Evolutionary conservation across 352 stramenopile species (phyloP).

Genomic region (Pseudoperonospora humuli): DNA sequence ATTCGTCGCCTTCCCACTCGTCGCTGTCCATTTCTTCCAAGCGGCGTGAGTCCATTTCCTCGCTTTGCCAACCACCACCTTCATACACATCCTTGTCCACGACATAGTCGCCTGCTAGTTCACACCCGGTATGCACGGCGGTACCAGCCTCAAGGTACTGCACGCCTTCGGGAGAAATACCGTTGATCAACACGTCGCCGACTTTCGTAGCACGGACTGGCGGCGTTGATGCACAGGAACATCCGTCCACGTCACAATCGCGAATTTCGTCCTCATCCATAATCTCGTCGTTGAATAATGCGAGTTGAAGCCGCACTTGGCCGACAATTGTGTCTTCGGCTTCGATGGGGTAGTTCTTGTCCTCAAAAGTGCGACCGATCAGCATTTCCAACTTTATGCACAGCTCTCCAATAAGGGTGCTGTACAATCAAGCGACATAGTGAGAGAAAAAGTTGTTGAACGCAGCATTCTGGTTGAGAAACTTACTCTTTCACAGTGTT

Average conservation of each 20-base stretch:
- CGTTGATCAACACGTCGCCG: constrained; percentile 63
- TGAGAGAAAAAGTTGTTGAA: neutral
- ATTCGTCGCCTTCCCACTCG: constrained; percentile 59
- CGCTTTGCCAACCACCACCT: constrained; percentile 20
- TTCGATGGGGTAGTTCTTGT: constrained; percentile 67
- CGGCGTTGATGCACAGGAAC: constrained; percentile 48
- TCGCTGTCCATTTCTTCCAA: constrained; percentile 23
- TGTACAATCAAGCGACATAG: constrained; percentile 8
- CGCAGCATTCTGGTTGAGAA: neutral
- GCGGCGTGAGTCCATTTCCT: constrained; percentile 15
- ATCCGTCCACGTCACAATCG: constrained; percentile 56
- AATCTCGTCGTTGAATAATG: constrained; percentile 76
- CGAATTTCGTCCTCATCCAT: constrained; percentile 50
- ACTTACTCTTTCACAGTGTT: constrained; percentile 71
- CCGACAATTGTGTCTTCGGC: constrained; percentile 70
- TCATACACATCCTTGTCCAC: constrained; percentile 62
- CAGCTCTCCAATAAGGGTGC: constrained; percentile 62
- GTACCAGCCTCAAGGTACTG: constrained; percentile 66
- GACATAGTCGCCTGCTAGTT: constrained; percentile 66
- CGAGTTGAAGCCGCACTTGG: constrained; percentile 59
- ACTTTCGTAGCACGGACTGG: constrained; percentile 62
- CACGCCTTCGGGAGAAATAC: constrained; percentile 59
- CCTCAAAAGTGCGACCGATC: constrained; percentile 56
- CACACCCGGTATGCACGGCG: constrained; percentile 50
- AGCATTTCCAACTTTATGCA: constrained; percentile 60